Conservation (phyloP, 257 asterid genomes). For the Penstemon eatonii region DNA sequence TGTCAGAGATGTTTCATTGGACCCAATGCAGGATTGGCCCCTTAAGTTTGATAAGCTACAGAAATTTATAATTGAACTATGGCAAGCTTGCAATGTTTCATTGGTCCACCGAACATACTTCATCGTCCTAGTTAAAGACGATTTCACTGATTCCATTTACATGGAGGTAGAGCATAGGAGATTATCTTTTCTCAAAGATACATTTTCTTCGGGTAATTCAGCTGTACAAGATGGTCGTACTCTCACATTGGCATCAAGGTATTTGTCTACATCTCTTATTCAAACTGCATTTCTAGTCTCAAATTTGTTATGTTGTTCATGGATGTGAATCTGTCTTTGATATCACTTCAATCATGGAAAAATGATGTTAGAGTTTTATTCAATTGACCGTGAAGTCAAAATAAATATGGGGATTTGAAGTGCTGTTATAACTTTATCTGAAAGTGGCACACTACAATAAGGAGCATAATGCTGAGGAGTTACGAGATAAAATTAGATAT, state of each 20-base stretch:
- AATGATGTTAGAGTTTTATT: neutral
- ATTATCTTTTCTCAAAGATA: conserved; percentile 58
- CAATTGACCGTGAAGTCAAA: neutral
- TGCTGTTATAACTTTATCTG: neutral
- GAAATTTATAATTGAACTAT: conserved; percentile 57
- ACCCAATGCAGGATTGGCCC: conserved; percentile 48
- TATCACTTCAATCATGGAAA: neutral
- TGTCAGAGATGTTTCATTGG: conserved; percentile 31
- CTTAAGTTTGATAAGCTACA: conserved; percentile 60
- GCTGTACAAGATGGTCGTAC: conserved; percentile 48
- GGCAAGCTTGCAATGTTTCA: conserved; percentile 67
- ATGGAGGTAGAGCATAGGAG: conserved; percentile 76
- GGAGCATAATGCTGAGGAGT: too few relatives aligned
- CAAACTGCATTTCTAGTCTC: neutral
- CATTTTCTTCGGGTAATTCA: conserved; percentile 48
- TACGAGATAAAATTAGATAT: too few relatives aligned
- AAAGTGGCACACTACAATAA: too few relatives aligned
- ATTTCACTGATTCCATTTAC: conserved; percentile 58
- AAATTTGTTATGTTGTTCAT: neutral
- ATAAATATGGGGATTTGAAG: neutral
- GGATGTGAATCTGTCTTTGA: neutral
- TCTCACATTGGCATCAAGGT: conserved; percentile 61
- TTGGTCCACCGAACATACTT: conserved; percentile 71
- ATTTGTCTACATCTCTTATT: conserved; percentile 18
- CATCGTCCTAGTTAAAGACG: conserved; percentile 65